These are phyloP conservation scores for Ophiostoma triangulosporum DNA, from an alignment of 2,329 filamentous ascomycete genomes.

Conservation along the genomic window DNA sequence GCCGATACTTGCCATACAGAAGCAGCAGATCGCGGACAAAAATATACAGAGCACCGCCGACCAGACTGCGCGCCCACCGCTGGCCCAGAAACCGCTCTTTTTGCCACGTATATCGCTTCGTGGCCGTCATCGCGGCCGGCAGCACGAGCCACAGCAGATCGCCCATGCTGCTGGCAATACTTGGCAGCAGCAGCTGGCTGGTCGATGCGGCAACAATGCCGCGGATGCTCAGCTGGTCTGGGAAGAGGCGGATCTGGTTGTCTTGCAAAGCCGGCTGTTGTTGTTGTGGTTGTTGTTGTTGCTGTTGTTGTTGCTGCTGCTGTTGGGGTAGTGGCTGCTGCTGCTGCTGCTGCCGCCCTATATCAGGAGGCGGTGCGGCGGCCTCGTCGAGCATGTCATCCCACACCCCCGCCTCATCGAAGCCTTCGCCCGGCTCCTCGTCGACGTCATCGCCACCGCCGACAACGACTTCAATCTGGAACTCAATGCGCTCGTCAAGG, in stretches of 20 bases:
- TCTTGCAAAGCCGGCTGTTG: background rate
- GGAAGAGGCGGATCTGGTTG: background rate
- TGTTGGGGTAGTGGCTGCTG: background rate
- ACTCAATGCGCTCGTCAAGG: background rate
- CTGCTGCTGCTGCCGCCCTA: background rate
- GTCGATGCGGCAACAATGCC: constrained; percentile 36
- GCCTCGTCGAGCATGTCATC: constrained; percentile 17
- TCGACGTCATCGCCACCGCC: constrained; percentile 1
- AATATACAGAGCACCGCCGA: constrained; percentile 80
- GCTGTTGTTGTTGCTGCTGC: background rate
- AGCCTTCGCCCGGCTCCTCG: background rate
- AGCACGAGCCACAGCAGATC: constrained; percentile 56
- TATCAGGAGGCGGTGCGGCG: constrained; percentile 8
- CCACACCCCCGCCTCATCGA: constrained; percentile 10
- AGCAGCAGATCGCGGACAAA: constrained; percentile 58
- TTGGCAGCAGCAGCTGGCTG: constrained; percentile 59
- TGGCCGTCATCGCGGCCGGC: constrained; percentile 33
- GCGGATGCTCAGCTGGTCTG: background rate
- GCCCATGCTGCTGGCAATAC: constrained; percentile 66
- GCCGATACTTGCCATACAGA: constrained; percentile 50
- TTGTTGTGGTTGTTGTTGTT: background rate
- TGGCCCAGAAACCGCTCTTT: constrained; percentile 42
- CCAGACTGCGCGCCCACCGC: constrained; percentile 76
- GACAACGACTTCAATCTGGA: constrained; percentile 12
- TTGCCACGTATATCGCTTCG: constrained; percentile 41